phyloP scores from a whole-genome alignment of 2,329 filamentous ascomycete species.

The Endothia cerciana region DNA sequence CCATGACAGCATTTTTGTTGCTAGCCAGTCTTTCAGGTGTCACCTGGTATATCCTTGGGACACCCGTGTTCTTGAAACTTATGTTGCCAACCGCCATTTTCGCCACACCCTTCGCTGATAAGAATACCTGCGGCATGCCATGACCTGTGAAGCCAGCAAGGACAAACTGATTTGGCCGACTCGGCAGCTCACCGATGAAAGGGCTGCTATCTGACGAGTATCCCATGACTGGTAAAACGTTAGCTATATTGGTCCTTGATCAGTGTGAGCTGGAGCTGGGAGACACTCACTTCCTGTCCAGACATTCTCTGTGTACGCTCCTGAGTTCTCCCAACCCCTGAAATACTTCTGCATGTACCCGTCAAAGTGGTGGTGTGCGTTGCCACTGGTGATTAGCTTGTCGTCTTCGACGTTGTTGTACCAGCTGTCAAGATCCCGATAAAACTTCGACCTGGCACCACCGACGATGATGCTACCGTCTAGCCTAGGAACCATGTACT shows the following conservation, averaged over 20 bases:
- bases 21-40: constrained; percentile 36
- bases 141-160: constrained; percentile 55
- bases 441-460: constrained; percentile 43
- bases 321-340: constrained; percentile 49
- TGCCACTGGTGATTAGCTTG: constrained; percentile 39
- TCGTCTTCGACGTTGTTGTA: constrained; percentile 49
- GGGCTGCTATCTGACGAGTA: constrained; percentile 47
- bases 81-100: constrained; percentile 42
- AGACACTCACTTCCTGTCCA: constrained; percentile 47
- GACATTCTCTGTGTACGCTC: constrained; percentile 40
- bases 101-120: constrained; percentile 45
- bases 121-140: constrained; percentile 53
- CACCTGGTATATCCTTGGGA: constrained; percentile 43
- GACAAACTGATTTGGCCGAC: constrained; percentile 45
- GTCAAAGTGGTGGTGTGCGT: constrained; percentile 46
- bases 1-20: constrained; percentile 27
- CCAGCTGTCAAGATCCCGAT: constrained; percentile 42
- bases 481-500: constrained; percentile 45
- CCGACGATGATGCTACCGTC: constrained; percentile 50
- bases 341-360: constrained; percentile 51
- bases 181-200: constrained; percentile 49
- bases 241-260: not conserved
- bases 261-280: not conserved
- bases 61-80: constrained; percentile 40
- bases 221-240: constrained; percentile 43